Evolutionary conservation across 352 stramenopile species (phyloP).

Genomic region (Peronosclerospora sorghi): DNA sequence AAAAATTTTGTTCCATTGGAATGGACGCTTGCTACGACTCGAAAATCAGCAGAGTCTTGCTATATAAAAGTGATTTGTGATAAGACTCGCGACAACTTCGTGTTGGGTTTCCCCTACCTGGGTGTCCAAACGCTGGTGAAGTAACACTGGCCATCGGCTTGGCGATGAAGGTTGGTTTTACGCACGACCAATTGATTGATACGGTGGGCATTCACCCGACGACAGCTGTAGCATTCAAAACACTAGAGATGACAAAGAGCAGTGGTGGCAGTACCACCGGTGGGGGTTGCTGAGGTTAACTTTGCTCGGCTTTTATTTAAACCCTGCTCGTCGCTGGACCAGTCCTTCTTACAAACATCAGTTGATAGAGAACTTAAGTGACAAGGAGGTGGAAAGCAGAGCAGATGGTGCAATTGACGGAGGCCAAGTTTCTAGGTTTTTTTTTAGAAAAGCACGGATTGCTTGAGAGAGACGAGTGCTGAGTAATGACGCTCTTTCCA

Average conservation of each 20-base stretch:
- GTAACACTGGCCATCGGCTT: slow-evolving; percentile 90
- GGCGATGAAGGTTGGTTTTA: slow-evolving; percentile 92
- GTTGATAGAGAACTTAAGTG: too few relatives aligned
- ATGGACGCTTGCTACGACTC: slow-evolving; percentile 77
- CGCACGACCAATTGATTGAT: slow-evolving; percentile 86
- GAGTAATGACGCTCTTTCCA: slow-evolving; percentile 75
- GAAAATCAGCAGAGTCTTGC: slow-evolving; percentile 57
- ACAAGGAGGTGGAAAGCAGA: slow-evolving; percentile 18
- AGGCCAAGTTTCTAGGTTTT: slow-evolving; percentile 11
- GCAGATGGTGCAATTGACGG: slow-evolving; percentile 19
- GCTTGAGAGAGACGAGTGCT: slow-evolving; percentile 9
- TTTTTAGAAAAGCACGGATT: slow-evolving; percentile 3
- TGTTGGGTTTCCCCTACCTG: slow-evolving; percentile 97
- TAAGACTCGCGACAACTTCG: slow-evolving; percentile 75
- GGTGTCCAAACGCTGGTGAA: slow-evolving; percentile 96
- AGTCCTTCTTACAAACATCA: slow-evolving; percentile 8
- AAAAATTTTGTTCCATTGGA: slow-evolving; percentile 94
- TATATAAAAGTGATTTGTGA: slow-evolving; percentile 94
- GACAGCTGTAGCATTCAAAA: slow-evolving; percentile 91
- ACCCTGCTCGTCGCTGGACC: slow-evolving; percentile 1
- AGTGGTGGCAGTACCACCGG: slow-evolving; percentile 87
- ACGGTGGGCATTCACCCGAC: slow-evolving; percentile 96
- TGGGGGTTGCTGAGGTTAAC: slow-evolving; percentile 96
- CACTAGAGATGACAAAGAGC: slow-evolving; percentile 90
- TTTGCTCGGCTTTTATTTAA: slow-evolving; percentile 37